Evolutionary conservation across 768 basidiomycete genomes (phyloP), one percentile per base, ranked within the genome.

Genomic region (Tricholoma sp.): DNA sequence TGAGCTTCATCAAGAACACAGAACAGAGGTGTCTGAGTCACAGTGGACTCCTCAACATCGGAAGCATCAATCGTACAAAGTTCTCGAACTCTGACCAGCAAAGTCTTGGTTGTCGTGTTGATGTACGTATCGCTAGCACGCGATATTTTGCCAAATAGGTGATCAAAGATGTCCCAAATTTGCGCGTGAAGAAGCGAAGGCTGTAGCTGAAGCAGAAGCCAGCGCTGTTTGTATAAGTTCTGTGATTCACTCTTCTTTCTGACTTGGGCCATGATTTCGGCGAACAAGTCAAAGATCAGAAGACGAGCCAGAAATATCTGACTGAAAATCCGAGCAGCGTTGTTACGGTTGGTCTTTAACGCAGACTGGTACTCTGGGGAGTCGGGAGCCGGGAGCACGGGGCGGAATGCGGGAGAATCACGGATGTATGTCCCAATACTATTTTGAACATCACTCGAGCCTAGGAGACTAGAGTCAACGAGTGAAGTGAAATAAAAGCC

Each of bases 1-100:
- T 79, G 76, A 10, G 75, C 76, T 63, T 79, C 76, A 50, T 79
- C 77, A 7, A 79, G 67, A 13, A 79, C 70, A 56, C 74, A 76
- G 61, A 77, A 79, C 18, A 79, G 57, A 6, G 76, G 74, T 5
- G 67, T 70, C 53, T 68, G 66, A 15, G 50, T 59, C n/a, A 36
- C n/a, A 34, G 37, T 48, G 13, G 53, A 17, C 34, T 32, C 11
- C 9, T 31, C 31, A 31, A 18, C 48, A 50, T 18, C 42, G 17
- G 52, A 48, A 29, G 28, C 29, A 15, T 49, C 49, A 47, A 58
- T 55, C 3, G 61, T 29, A 52, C 69, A 70, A 8, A 66, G 59
- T 41, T 61, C 66, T 20, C 74, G 71, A 8, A 70, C 66, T 7
- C 64, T 66, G 12, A 64, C 58, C 6, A 78, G 63, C 9, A 75